Base-by-base conservation (phyloP, 306 rosid genomes). In the Vigna radiata region DNA sequence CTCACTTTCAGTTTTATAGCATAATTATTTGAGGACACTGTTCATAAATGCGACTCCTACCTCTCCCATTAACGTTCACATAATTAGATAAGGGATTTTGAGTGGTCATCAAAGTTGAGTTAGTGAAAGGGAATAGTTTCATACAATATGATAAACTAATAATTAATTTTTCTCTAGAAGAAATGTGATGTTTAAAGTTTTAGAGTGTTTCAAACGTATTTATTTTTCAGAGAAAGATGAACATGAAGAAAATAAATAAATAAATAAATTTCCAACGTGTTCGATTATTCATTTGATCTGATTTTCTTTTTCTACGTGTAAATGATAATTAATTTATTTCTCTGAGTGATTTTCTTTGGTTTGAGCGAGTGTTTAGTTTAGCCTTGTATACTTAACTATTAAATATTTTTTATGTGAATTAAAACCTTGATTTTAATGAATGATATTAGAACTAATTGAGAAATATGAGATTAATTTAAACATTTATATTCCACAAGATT, bases 31-130 rank as follows among this genome's bases (percentile, higher is more conserved):
- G 75, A 60, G 46, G 53, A 12, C 49, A 29, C 69, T 82, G 73
- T 80, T 82, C 73, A 53, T 62, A 19, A 17, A 37, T 27, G 33
- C 72, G 64, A 80, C 80, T 65, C 47, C 56, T 44, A 73, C 68
- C 77, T 79, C 41, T 82, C 78, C 62, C 41, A 80, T 54, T 54
- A 43, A 66, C 39, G 46, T 77, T 64, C 65, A 49, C 75, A 77
- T 73, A 43, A 48, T 21, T 76, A 79, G 73, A 67, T 27, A 18
- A 39, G 47, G 52, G 27, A n/a, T 59, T 59, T 27, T 2, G 10
- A 59, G 13, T 55, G 16, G 11, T 54, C 37, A 5, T 33, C 1
- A 54, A 19, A 8, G 11, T 2, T 54, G 25, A 1, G 16, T 55
- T 55, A 11, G 62, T 9, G 7, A 10, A 54, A 54, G 60, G 25